phyloP scores from a whole-genome alignment of 108 stramenopile species.

The Aurantiochytrium sp. region DNA sequence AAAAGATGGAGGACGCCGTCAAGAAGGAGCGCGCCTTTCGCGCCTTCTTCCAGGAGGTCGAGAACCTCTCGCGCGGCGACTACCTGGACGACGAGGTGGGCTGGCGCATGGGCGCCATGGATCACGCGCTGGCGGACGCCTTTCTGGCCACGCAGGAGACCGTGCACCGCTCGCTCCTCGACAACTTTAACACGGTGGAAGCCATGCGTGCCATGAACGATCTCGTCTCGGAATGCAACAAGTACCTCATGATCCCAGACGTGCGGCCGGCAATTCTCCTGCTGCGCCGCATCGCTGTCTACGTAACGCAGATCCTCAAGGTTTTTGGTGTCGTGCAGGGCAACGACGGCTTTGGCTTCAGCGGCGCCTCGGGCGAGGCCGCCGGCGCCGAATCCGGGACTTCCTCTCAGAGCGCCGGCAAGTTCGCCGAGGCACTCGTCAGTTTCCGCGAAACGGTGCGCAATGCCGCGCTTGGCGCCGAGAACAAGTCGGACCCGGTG shows the following conservation, averaged over 20 bases:
- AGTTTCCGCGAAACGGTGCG: slow-evolving; percentile 76
- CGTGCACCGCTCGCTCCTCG: slow-evolving; percentile 70
- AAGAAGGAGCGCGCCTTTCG: slow-evolving; percentile 78
- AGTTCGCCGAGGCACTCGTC: slow-evolving; percentile 75
- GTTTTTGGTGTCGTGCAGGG: slow-evolving; percentile 79
- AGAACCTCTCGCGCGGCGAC: background rate
- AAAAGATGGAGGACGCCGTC: slow-evolving; percentile 87
- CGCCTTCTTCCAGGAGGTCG: slow-evolving; percentile 82
- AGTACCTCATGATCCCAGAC: slow-evolving; percentile 60
- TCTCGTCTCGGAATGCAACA: slow-evolving; percentile 71
- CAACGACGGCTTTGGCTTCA: slow-evolving; percentile 74
- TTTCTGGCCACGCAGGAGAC: slow-evolving; percentile 31
- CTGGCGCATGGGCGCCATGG: background rate
- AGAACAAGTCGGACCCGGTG: slow-evolving; percentile 43
- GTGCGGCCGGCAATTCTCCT: slow-evolving; percentile 55
- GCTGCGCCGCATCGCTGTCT: slow-evolving; percentile 72
- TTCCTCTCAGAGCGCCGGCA: slow-evolving; percentile 54
- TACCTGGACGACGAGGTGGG: background rate
- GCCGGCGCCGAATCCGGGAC: too few species aligned
- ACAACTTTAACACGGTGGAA: slow-evolving; percentile 88
- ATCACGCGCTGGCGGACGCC: slow-evolving; percentile 8
- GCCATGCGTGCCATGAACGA: slow-evolving; percentile 72
- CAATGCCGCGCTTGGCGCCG: slow-evolving; percentile 57
- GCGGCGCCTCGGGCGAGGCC: slow-evolving; percentile 38
- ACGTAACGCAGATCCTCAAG: slow-evolving; percentile 76